Evolutionary conservation across 257 asterid genomes (phyloP).

Genomic region (Scutellaria barbata): DNA sequence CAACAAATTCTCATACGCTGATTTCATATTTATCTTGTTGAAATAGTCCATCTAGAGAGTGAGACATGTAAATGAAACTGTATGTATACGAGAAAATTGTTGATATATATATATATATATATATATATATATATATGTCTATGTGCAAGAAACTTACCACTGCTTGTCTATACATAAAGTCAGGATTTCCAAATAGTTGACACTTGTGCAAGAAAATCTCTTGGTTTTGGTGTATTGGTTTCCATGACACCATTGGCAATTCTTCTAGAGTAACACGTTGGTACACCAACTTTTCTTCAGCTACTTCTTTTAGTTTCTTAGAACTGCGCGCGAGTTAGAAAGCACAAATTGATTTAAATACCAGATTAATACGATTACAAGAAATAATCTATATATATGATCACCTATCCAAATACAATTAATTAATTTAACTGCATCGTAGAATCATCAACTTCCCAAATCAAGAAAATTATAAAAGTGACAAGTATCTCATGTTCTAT

Average conservation of each 20-base stretch:
- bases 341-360: background rate
- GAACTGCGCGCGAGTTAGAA: background rate
- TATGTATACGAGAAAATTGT: too few species aligned
- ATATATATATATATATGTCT: background rate
- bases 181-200: slow-evolving; percentile 22
- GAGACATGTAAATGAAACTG: background rate
- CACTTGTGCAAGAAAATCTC: slow-evolving; percentile 33
- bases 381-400: too few species aligned
- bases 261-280: too few species aligned
- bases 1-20: slow-evolving; percentile 18
- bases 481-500: too few species aligned
- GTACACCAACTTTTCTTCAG: slow-evolving; percentile 22
- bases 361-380: too few species aligned
- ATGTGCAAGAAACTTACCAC: slow-evolving; percentile 25
- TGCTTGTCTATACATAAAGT: slow-evolving; percentile 37
- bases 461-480: too few species aligned
- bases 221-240: background rate
- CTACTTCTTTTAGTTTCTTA: slow-evolving; percentile 3
- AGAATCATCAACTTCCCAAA: too few species aligned
- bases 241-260: slow-evolving; percentile 9
- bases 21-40: background rate
- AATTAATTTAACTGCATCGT: too few species aligned
- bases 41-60: slow-evolving; percentile 41
- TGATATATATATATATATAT: background rate
- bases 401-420: too few species aligned